Evolutionary conservation across 2,329 filamentous ascomycete genomes (phyloP).

Genomic region (Colletotrichum musicola): DNA sequence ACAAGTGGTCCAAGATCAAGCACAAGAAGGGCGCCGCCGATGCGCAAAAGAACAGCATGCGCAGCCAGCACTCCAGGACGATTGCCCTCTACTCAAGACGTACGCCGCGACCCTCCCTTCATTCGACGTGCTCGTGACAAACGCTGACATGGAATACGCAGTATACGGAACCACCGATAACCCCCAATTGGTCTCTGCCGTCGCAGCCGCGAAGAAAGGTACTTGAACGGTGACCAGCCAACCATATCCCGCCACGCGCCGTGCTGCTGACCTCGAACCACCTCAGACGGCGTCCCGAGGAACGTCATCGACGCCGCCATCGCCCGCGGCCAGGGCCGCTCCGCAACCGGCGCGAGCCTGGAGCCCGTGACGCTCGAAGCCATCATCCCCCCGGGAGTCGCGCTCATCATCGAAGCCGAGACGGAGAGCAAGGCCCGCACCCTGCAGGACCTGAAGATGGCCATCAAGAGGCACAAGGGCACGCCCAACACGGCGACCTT

Average conservation of each 20-base stretch:
- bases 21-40: constrained; percentile 94
- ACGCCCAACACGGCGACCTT: constrained; percentile 77
- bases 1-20: constrained; percentile 95
- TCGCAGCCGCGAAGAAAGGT: constrained; percentile 84
- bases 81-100: constrained; percentile 82
- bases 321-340: constrained; percentile 88
- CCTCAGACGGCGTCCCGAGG: constrained; percentile 81
- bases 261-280: constrained; percentile 4
- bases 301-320: constrained; percentile 86
- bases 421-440: constrained; percentile 84
- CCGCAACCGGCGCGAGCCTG: constrained; percentile 79
- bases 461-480: constrained; percentile 80
- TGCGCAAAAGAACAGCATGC: constrained; percentile 79
- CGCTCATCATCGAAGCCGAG: constrained; percentile 86
- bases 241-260: constrained; percentile 29
- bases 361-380: constrained; percentile 84
- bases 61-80: constrained; percentile 76
- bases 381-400: constrained; percentile 81
- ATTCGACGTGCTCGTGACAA: too few species aligned
- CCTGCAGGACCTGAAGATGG: constrained; percentile 77
- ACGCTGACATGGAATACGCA: constrained; percentile 49
- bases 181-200: constrained; percentile 78
- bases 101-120: constrained; percentile 52
- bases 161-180: constrained; percentile 83
- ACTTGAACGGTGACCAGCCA: constrained; percentile 44